Evolutionary conservation across 176 grass and related monocot genomes (phyloP), one percentile per base, ranked within the genome.

Genomic region (Carex cristatella): DNA sequence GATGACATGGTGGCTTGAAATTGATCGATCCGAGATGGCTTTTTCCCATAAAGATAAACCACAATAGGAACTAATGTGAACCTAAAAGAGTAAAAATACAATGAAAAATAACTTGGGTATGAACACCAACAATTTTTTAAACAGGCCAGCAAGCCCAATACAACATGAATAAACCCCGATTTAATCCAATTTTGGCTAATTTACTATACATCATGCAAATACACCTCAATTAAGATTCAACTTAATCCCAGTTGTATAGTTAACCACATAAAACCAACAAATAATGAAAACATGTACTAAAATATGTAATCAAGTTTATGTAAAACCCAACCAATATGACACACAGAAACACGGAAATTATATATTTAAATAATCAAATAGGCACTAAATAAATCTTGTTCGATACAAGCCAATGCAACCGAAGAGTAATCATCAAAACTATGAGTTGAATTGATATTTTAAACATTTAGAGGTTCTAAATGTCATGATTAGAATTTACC

Each of bases 1-100:
- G 92, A 91, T 86, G 85, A 83, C 75, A 98, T 83, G 81, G 74
- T 85, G 62, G 88, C 86, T 46, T 98, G 84, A 81, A 98, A 76
- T 73, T 75, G 83, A 88, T 90, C 84, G 35, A 88, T 71, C 80
- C 89, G 79, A 60, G 66, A 48, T 2, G 79, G 85, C 35, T 86
- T 98, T 84, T 33, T 82, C 2, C 85, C 87, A 81, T 83, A 87
- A 91, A 93, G 86, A 89, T 87, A 92, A 31, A 44, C 83, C 49
- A 93, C 82, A 42, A 98, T 58, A 35, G 95, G 86, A 66, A 98
- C 83, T 85, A 93, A 92, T 27, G 85, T 90, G 6, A 98, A 88
- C 87, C 95, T 98, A 91, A 44, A 35, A 92, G n/a, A 44, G 35
- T 19, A 76, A 15, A 60, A 67, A 18, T 46, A 7, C 37, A 68